Percentiles rank a stretch among this genome's conserved stretches.
These are phyloP conservation scores for Auricularia heimuer DNA, from an alignment of 768 basidiomycete species.

Conservation along the genomic window DNA sequence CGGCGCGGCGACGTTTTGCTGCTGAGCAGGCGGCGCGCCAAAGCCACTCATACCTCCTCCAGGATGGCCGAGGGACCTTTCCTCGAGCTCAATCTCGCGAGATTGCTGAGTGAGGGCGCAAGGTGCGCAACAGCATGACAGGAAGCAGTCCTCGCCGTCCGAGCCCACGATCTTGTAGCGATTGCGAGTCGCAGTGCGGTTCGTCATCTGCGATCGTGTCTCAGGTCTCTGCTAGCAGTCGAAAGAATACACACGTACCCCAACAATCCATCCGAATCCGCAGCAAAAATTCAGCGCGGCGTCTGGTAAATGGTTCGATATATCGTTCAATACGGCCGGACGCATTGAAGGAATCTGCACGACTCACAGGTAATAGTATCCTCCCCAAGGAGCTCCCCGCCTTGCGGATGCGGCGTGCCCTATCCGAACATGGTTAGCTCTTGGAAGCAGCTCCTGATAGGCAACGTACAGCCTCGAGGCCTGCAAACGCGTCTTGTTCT, in stretches of 20 bases:
- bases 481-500: constrained; percentile 32
- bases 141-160: constrained; percentile 29
- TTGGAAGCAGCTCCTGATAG: background rate
- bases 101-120: constrained; percentile 42
- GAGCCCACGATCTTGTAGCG: constrained; percentile 40
- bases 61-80: constrained; percentile 13
- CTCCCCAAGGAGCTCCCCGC: constrained; percentile 23
- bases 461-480: constrained; percentile 20
- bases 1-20: too few species aligned
- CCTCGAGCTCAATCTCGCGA: constrained; percentile 39
- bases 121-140: constrained; percentile 34
- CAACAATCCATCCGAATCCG: constrained; percentile 31
- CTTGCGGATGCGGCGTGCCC: constrained; percentile 28
- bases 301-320: background rate
- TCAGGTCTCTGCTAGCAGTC: background rate
- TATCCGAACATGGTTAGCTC: constrained; percentile 6
- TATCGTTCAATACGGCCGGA: constrained; percentile 4
- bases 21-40: background rate
- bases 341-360: constrained; percentile 18
- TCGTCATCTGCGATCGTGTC: constrained; percentile 15
- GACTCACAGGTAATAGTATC: constrained; percentile 15
- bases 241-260: constrained; percentile 8
- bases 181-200: constrained; percentile 30
- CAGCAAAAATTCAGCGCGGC: constrained; percentile 2
- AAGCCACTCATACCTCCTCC: background rate